Evolutionary conservation across 2,329 filamentous ascomycete genomes (phyloP).

Genomic region (Dactylellina leptospora): DNA sequence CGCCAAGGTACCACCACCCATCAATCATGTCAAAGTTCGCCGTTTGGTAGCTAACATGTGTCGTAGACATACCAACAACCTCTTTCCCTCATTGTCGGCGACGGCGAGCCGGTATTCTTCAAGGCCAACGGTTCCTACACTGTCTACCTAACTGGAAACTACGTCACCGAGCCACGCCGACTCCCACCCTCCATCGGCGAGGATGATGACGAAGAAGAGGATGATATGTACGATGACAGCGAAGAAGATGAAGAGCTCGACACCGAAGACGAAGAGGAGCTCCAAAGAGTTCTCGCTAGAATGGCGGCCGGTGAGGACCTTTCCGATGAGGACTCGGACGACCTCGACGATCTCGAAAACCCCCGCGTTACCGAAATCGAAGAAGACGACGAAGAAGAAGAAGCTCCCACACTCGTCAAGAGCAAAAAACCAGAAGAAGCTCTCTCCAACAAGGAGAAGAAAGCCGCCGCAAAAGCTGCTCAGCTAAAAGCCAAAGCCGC

Average conservation of each 20-base stretch:
- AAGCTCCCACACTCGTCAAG: slow-evolving; percentile 70
- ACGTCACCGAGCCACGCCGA: slow-evolving; percentile 72
- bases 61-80: slow-evolving; percentile 89
- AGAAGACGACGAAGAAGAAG: slow-evolving; percentile 75
- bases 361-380: slow-evolving; percentile 73
- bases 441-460: slow-evolving; percentile 65
- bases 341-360: slow-evolving; percentile 79
- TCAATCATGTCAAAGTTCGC: slow-evolving; percentile 16
- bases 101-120: slow-evolving; percentile 92
- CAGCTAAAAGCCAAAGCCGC: slow-evolving; percentile 67
- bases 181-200: slow-evolving; percentile 61
- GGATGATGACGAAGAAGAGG: slow-evolving; percentile 68
- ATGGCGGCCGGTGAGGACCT: slow-evolving; percentile 59
- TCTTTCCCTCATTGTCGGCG: slow-evolving; percentile 88
- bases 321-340: slow-evolving; percentile 73
- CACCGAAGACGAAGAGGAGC: slow-evolving; percentile 61
- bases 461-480: slow-evolving; percentile 60
- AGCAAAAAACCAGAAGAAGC: slow-evolving; percentile 65
- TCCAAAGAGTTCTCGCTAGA: slow-evolving; percentile 26
- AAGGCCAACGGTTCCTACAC: slow-evolving; percentile 87
- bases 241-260: slow-evolving; percentile 61
- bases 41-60: background rate
- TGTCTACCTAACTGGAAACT: slow-evolving; percentile 94
- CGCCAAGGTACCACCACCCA: slow-evolving; percentile 72
- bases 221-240: slow-evolving; percentile 68